Percentiles rank a stretch among this genome's conserved stretches.
phyloP scores from a whole-genome alignment of 345 rosid genomes.

The Populus simonii region DNA sequence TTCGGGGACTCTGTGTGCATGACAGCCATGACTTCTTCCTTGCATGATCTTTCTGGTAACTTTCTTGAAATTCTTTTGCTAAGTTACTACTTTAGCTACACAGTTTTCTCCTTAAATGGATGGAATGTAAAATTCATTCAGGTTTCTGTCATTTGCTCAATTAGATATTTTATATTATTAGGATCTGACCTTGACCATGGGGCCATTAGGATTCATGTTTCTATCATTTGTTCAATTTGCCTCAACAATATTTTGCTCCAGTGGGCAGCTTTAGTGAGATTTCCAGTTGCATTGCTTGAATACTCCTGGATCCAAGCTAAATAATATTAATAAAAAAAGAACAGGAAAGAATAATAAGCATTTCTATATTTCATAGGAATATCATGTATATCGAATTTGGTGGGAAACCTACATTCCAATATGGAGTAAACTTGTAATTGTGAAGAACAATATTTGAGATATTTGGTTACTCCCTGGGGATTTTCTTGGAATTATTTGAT shows the following conservation, averaged over 20 bases:
- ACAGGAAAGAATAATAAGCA: background rate
- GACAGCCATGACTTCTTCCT: slow-evolving; percentile 55
- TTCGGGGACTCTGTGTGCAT: slow-evolving; percentile 13
- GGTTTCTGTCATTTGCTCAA: background rate
- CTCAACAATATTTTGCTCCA: background rate
- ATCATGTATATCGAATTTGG: background rate
- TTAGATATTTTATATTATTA: background rate
- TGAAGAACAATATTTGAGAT: background rate
- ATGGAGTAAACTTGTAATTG: background rate
- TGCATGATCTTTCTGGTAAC: slow-evolving; percentile 52
- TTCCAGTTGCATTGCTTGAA: background rate
- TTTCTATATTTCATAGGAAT: background rate
- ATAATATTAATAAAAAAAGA: background rate
- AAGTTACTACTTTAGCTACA: background rate
- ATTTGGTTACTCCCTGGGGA: background rate
- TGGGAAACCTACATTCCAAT: background rate
- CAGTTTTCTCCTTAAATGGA: background rate
- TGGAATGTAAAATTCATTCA: background rate
- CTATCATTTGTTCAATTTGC: background rate
- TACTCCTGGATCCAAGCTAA: background rate
- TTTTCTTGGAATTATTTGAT: background rate
- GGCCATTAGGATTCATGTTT: background rate
- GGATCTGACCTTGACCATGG: background rate
- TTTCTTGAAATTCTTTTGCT: slow-evolving; percentile 12
- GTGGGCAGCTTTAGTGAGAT: background rate